Evolutionary conservation across 768 basidiomycete genomes (phyloP), one percentile per base, ranked within the genome.

Genomic region (Paxillus involutus): DNA sequence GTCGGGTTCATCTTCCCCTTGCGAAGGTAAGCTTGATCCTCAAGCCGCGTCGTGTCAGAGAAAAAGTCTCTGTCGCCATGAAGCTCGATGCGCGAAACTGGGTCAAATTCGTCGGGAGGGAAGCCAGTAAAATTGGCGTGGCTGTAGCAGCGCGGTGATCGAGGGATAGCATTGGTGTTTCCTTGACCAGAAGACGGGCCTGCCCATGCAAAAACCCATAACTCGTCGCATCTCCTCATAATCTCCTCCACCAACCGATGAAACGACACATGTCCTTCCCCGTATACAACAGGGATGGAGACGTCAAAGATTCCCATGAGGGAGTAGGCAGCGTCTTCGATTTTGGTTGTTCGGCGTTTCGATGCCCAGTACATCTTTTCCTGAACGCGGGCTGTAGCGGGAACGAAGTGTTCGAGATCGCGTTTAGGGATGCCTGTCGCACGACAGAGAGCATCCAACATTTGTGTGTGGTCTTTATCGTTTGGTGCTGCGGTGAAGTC

Each of bases 321-420:
- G 9, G 58, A 47, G 9, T 64, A 64, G 3, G 63, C 63, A 60
- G 57, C 60, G 41, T 64, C 63, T 9, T 40, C 63, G 0, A 49
- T 52, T 1, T 43, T 41, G 11, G 50, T 65, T 19, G 63, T 65
- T 36, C 63, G 54, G 26, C 63, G 58, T 3, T 56, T 60, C 24
- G 63, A 64, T 14, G 63, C 60, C 12, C 65, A 47, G 24, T 43
- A 58, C 44, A 64, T 56, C n/a, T 64, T 64, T 33, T 57, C 44
- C 6, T 36, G 33, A 1, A 53, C 40, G 19, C 50, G n/a, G 7
- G 43, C 13, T 4, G 50, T 24, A 0, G 52, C 39, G 0, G 59
- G 56, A 33, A 33, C 32, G 32, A 33, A 33, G 32, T 9, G 2
- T n/a, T 26, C 32, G 3, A 59, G 52, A 13, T 32, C 37, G 4